Conservation (phyloP, 257 asterid species). For the Voacanga thouarsii region DNA sequence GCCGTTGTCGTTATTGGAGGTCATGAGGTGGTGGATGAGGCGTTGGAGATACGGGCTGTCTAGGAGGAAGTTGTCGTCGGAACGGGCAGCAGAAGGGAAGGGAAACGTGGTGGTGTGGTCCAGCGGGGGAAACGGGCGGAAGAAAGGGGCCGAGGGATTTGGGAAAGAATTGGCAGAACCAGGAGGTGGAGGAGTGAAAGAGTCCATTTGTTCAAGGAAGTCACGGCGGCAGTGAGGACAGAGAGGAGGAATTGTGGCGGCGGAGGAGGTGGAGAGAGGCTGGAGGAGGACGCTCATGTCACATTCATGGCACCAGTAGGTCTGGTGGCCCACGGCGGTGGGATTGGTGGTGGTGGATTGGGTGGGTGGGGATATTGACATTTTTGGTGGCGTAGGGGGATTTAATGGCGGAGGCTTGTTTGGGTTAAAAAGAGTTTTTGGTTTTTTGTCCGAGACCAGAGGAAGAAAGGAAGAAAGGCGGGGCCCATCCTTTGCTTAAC, state of each 20-base stretch:
- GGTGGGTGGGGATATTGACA: slow-evolving; percentile 34
- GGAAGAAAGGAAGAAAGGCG: not conserved
- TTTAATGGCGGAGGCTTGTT: not conserved
- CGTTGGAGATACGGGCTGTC: slow-evolving; percentile 69
- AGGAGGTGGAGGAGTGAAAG: slow-evolving; percentile 33
- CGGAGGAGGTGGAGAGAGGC: slow-evolving; percentile 42
- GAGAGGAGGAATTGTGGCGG: slow-evolving; percentile 59
- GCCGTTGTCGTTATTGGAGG: slow-evolving; percentile 34
- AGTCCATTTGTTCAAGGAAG: slow-evolving; percentile 74
- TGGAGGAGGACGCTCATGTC: slow-evolving; percentile 76
- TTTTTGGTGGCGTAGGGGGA: slow-evolving; percentile 1
- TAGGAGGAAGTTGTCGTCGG: slow-evolving; percentile 74
- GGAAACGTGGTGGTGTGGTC: slow-evolving; percentile 23
- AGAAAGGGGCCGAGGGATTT: slow-evolving; percentile 22
- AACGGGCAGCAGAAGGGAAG: slow-evolving; percentile 32
- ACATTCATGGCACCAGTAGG: slow-evolving; percentile 90
- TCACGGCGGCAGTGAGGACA: slow-evolving; percentile 88
- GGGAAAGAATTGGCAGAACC: slow-evolving; percentile 13
- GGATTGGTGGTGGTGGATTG: slow-evolving; percentile 24
- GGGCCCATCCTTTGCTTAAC: not conserved
- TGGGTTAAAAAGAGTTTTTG: not conserved
- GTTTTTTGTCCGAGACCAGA: not conserved
- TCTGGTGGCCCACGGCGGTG: slow-evolving; percentile 56
- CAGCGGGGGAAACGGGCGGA: slow-evolving; percentile 12
- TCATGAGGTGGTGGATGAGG: slow-evolving; percentile 65